These are phyloP conservation scores for Penicillium lividum DNA, from an alignment of 495 filamentous ascomycete genomes.

Conservation along the genomic window DNA sequence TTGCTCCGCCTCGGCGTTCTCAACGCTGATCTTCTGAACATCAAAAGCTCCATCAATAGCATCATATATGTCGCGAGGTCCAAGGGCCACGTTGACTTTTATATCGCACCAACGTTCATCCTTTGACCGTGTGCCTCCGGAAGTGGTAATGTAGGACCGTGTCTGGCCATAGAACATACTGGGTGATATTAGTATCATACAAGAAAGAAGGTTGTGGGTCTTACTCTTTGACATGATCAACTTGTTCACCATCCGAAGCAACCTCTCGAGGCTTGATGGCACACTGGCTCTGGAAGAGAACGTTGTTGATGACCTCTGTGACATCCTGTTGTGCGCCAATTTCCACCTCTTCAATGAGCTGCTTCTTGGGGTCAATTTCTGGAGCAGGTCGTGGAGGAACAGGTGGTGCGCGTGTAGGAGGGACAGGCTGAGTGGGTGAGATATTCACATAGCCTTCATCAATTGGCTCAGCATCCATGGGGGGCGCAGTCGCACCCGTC, in stretches of 20 bases:
- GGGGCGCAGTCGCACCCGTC: constrained; percentile 19
- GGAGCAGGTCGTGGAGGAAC: constrained; percentile 48
- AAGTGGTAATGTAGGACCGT: constrained; percentile 53
- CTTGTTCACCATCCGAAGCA: constrained; percentile 68
- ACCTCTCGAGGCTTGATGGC: constrained; percentile 69
- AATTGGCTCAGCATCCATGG: constrained; percentile 23
- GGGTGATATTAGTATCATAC: neutral
- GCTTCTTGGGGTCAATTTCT: constrained; percentile 34
- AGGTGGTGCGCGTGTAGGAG: constrained; percentile 41
- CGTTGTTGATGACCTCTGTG: constrained; percentile 89
- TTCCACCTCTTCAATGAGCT: constrained; percentile 57
- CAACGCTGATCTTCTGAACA: constrained; percentile 68
- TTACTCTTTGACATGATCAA: constrained; percentile 72
- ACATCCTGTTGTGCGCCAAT: constrained; percentile 82
- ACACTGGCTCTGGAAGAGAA: constrained; percentile 84
- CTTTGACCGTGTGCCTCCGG: constrained; percentile 45
- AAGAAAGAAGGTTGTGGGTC: constrained; percentile 11
- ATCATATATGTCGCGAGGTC: constrained; percentile 70
- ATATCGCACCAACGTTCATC: constrained; percentile 63
- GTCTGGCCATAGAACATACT: constrained; percentile 62
- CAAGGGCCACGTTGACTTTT: constrained; percentile 62
- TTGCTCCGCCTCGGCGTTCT: constrained; percentile 60
- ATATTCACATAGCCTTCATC: constrained; percentile 49
- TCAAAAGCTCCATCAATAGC: constrained; percentile 85
- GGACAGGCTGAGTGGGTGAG: constrained; percentile 12